phyloP scores from a whole-genome alignment of 2,329 filamentous ascomycete species.

The Fusarium transvaalense region DNA sequence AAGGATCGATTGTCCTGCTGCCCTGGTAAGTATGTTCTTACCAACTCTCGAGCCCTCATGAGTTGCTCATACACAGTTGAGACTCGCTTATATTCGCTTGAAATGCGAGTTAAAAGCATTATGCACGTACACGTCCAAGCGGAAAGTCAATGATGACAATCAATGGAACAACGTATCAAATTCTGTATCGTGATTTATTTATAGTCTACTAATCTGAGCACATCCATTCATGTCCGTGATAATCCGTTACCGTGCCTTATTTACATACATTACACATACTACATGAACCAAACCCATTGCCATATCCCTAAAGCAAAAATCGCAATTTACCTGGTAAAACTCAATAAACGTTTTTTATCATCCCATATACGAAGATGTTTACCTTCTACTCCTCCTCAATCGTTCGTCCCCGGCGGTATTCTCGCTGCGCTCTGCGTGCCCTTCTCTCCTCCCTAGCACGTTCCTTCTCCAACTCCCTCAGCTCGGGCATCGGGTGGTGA shows the following conservation, averaged over 20 bases:
- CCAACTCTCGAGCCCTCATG: background rate
- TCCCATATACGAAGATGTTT: background rate
- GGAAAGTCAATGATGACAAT: background rate
- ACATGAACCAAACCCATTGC: slow-evolving; percentile 18
- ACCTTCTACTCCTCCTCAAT: slow-evolving; percentile 46
- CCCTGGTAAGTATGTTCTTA: background rate
- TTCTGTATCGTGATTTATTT: slow-evolving; percentile 13
- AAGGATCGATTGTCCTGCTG: background rate
- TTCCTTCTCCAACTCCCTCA: slow-evolving; percentile 55
- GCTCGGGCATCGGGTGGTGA: slow-evolving; percentile 66
- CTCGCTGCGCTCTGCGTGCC: slow-evolving; percentile 49
- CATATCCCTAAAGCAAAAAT: slow-evolving; percentile 3
- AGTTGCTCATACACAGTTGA: background rate
- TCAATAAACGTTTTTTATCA: slow-evolving; percentile 2
- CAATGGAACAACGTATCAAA: background rate
- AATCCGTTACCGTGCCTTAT: slow-evolving; percentile 34
- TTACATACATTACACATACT: slow-evolving; percentile 38
- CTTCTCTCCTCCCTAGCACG: slow-evolving; percentile 53
- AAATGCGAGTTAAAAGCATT: background rate
- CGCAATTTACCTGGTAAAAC: slow-evolving; percentile 14
- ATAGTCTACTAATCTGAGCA: slow-evolving; percentile 32
- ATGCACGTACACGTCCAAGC: background rate
- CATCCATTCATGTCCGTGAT: slow-evolving; percentile 29
- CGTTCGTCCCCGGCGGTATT: slow-evolving; percentile 52
- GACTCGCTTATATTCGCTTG: background rate